phyloP scores from a whole-genome alignment of 208 protist species.

The Leishmania braziliensis region DNA sequence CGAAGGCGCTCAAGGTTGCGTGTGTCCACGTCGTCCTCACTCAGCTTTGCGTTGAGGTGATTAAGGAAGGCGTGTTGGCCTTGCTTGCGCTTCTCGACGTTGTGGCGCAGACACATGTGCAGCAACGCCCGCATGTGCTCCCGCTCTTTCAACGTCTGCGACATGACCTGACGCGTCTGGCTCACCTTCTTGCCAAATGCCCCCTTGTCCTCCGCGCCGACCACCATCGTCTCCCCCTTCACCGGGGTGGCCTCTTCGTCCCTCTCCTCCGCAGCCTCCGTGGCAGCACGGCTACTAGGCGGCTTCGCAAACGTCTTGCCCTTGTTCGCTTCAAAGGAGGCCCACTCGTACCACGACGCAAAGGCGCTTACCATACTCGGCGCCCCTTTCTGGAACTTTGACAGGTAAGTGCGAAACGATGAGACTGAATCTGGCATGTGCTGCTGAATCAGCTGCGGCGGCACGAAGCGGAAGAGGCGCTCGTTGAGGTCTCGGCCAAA shows the following conservation, averaged over 20 bases:
- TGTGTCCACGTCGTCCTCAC: conserved; percentile 65
- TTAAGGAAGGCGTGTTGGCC: conserved; percentile 87
- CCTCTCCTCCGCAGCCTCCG: conserved; percentile 13
- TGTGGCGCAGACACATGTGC: conserved; percentile 88
- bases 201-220: conserved; percentile 12
- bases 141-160: conserved; percentile 75
- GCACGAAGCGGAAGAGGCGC: conserved; percentile 68
- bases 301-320: conserved; percentile 41
- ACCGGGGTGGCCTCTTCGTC: conserved; percentile 18
- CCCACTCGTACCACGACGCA: conserved; percentile 87
- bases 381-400: conserved; percentile 67
- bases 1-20: conserved; percentile 67
- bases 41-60: conserved; percentile 70
- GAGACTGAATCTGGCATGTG: conserved; percentile 71
- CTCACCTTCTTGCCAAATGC: conserved; percentile 41
- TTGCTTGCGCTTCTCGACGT: conserved; percentile 67
- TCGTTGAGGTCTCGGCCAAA: conserved; percentile 64
- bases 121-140: conserved; percentile 81
- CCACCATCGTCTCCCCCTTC: conserved; percentile 23
- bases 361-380: conserved; percentile 63
- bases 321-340: conserved; percentile 69
- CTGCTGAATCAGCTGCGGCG: conserved; percentile 78
- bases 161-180: conserved; percentile 55
- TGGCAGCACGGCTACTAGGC: conserved; percentile 6
- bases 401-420: conserved; percentile 71